Evolutionary conservation across 2,329 filamentous ascomycete species (phyloP).

Genomic region (Orbilia blumenaviensis): DNA sequence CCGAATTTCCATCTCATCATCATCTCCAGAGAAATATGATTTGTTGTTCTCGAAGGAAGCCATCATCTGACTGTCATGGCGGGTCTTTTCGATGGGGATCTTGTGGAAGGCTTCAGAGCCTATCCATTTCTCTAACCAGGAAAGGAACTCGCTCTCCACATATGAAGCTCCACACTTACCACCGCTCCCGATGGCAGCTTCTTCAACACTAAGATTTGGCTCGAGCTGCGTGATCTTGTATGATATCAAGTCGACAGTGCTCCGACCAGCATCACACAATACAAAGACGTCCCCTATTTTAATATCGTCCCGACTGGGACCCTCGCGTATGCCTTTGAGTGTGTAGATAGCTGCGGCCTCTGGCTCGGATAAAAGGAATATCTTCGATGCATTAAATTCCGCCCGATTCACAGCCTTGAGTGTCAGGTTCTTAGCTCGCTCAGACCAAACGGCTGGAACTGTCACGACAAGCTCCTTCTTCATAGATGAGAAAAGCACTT

Average conservation of each 20-base stretch:
- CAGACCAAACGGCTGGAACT: slow-evolving; percentile 56
- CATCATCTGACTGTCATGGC: slow-evolving; percentile 58
- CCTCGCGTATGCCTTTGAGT: slow-evolving; percentile 59
- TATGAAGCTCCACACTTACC: slow-evolving; percentile 66
- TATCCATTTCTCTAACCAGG: slow-evolving; percentile 63
- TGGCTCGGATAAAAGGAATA: slow-evolving; percentile 66
- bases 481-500: not conserved
- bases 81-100: slow-evolving; percentile 59
- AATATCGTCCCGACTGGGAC: slow-evolving; percentile 62
- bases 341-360: slow-evolving; percentile 67
- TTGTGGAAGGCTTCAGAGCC: slow-evolving; percentile 64
- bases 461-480: slow-evolving; percentile 50
- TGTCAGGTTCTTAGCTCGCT: slow-evolving; percentile 54
- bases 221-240: slow-evolving; percentile 64
- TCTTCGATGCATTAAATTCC: slow-evolving; percentile 60
- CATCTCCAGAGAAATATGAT: not conserved
- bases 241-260: slow-evolving; percentile 67
- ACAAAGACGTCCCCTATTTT: slow-evolving; percentile 64
- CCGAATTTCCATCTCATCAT: not conserved
- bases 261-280: slow-evolving; percentile 66
- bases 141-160: slow-evolving; percentile 65
- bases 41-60: slow-evolving; percentile 62
- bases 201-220: slow-evolving; percentile 64
- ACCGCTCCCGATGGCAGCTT: slow-evolving; percentile 65
- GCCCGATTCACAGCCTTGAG: slow-evolving; percentile 57